Evolutionary conservation across 371 early-diverging fungal species (phyloP).

Genomic region (Mucor sp.): DNA sequence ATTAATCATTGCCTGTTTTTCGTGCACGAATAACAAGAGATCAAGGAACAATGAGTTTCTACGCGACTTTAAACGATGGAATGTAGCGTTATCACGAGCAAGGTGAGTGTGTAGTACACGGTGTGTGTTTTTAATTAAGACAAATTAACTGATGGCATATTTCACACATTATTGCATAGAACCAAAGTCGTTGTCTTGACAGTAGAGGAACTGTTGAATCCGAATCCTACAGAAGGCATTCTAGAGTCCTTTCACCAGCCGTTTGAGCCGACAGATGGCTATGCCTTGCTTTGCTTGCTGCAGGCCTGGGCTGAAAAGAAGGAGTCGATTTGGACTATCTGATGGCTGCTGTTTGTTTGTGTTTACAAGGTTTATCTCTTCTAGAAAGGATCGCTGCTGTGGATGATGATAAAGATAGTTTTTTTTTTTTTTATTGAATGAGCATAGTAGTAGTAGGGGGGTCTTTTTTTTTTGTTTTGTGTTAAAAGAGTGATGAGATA

Average conservation of each 20-base stretch:
- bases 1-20: constrained; percentile 58
- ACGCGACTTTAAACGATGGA: constrained; percentile 58
- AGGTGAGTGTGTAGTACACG: constrained; percentile 28
- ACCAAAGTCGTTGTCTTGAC: constrained; percentile 58
- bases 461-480: background rate
- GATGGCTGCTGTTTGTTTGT: constrained; percentile 6
- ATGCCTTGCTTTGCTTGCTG: constrained; percentile 35
- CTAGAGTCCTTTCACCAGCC: constrained; percentile 20
- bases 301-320: constrained; percentile 29
- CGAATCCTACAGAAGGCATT: constrained; percentile 14
- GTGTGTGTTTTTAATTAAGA: background rate
- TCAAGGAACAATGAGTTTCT: constrained; percentile 31
- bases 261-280: constrained; percentile 32
- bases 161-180: constrained; percentile 18
- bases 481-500: too few species aligned
- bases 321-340: constrained; percentile 26
- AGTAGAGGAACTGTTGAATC: constrained; percentile 42
- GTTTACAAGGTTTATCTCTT: constrained; percentile 17
- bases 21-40: constrained; percentile 29
- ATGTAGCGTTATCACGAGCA: constrained; percentile 60
- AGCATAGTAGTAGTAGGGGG: too few species aligned
- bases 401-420: background rate
- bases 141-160: background rate
- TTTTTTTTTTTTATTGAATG: background rate
- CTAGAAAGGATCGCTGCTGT: constrained; percentile 3